phyloP scores from a whole-genome alignment of 2,329 filamentous ascomycete genomes.

The Myriosclerotinia scirpicola region DNA sequence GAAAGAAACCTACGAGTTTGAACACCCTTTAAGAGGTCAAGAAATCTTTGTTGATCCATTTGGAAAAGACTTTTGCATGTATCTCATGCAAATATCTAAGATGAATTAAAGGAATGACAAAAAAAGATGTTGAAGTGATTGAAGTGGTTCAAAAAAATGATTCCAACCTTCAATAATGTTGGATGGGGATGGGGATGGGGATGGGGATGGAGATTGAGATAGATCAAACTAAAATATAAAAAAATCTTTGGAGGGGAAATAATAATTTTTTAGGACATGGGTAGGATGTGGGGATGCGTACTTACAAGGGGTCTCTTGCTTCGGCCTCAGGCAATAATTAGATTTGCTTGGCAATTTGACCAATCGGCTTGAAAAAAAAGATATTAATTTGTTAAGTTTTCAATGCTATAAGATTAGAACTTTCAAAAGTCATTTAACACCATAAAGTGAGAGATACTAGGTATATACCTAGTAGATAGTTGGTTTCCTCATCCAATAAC shows the following conservation, averaged over 20 bases:
- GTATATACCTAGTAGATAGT: too few species aligned
- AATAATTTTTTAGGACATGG: neutral
- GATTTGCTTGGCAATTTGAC: too few species aligned
- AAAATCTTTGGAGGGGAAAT: neutral
- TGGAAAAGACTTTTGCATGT: constrained; percentile 12
- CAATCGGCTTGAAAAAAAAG: too few species aligned
- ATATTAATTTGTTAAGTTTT: too few species aligned
- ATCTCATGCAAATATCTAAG: constrained; percentile 14
- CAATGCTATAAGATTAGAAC: too few species aligned
- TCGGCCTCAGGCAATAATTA: too few species aligned
- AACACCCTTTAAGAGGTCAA: constrained; percentile 82
- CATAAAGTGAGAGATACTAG: too few species aligned
- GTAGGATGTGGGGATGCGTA: neutral
- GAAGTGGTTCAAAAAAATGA: neutral
- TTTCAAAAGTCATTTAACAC: too few species aligned
- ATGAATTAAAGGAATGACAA: constrained; percentile 11
- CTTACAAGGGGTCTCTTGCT: too few species aligned
- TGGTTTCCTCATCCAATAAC: too few species aligned
- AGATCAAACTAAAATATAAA: neutral
- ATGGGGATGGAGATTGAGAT: neutral
- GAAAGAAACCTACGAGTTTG: constrained; percentile 71
- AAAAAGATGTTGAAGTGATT: neutral
- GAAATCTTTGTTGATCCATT: constrained; percentile 82
- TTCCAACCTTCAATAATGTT: neutral
- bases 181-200: neutral